Base-by-base conservation (phyloP, 495 filamentous ascomycete species). In the Aspergillus cavernicola region DNA sequence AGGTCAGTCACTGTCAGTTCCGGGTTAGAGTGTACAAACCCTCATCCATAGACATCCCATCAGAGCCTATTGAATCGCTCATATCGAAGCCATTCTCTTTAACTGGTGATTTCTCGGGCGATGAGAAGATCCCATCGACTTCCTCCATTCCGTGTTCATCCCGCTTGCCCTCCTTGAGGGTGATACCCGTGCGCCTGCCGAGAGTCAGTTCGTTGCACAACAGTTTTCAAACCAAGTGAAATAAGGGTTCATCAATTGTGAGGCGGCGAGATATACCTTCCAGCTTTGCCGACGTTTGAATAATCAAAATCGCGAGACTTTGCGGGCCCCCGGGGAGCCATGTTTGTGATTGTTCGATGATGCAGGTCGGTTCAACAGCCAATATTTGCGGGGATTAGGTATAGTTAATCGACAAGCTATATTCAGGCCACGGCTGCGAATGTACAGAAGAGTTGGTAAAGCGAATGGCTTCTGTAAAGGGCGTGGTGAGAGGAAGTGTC, bases 71-170 rank as follows among this genome's bases (percentile, higher is more conserved):
- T 4, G 67, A 68, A 6, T 72, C 66, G 33, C 60, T 55, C 18
- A 46, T 51, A 29, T 63, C 50, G 44, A 71, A 63, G 8, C 67
- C 70, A 53, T 73, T 71, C 26, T 63, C 60, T 55, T 69, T 66
- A 11, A 74, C 56, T 45, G 75, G 73, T 15, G 82, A 75, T 54
- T 85, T 88, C 50, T 78, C 82, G 24, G 92, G 92, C 10, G 92
- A 96, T 3, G 91, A 96, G 69, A 96, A 97, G 57, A 96, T 82
- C 42, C 79, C 79, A 20, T 89, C 86, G 47, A 96, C 78, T 29
- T 84, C 83, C 66, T 97, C 90, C 70, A 98, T 80, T 67, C 95
- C 93, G 78, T 95, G 74, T 64, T 91, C 93, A 71, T 97, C 90
- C 70, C 90, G 85, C 46, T 86, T 71, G 35, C 89, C 89, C 69